These are phyloP conservation scores for Eucalyptus globulus DNA, from an alignment of 345 rosid species.

Conservation along the genomic window DNA sequence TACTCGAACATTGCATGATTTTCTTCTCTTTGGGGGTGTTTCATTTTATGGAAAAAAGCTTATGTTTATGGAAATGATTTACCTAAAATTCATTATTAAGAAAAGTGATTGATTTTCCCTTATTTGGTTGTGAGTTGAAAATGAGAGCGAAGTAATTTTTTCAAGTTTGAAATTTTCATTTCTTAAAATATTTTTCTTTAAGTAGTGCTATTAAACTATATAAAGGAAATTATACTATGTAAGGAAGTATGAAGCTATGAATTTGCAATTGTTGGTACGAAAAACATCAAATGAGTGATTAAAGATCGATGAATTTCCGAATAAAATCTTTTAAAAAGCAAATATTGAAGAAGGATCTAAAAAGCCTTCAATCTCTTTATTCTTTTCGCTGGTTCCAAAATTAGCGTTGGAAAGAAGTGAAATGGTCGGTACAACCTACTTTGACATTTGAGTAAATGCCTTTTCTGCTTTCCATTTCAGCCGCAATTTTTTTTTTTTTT, in stretches of 20 bases:
- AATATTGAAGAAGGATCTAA: background rate
- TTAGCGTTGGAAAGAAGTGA: background rate
- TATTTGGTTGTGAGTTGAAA: background rate
- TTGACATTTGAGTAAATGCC: background rate
- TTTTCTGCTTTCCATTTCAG: background rate
- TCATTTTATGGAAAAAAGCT: background rate
- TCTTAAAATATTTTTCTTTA: background rate
- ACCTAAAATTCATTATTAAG: background rate
- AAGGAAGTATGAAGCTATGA: background rate
- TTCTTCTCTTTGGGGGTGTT: background rate
- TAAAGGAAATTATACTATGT: background rate
- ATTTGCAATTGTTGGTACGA: background rate
- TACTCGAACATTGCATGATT: background rate
- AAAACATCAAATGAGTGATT: background rate
- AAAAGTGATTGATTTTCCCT: background rate
- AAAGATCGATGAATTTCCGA: background rate
- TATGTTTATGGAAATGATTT: background rate
- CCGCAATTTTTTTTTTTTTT: no score
- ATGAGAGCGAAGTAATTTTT: background rate
- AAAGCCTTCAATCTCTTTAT: background rate
- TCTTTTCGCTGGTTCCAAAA: background rate
- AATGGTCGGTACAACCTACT: background rate
- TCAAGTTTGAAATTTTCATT: background rate
- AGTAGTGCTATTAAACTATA: background rate
- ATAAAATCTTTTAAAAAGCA: background rate